phyloP scores from a whole-genome alignment of 495 filamentous ascomycete species.

The Lasiosphaeria miniovina region DNA sequence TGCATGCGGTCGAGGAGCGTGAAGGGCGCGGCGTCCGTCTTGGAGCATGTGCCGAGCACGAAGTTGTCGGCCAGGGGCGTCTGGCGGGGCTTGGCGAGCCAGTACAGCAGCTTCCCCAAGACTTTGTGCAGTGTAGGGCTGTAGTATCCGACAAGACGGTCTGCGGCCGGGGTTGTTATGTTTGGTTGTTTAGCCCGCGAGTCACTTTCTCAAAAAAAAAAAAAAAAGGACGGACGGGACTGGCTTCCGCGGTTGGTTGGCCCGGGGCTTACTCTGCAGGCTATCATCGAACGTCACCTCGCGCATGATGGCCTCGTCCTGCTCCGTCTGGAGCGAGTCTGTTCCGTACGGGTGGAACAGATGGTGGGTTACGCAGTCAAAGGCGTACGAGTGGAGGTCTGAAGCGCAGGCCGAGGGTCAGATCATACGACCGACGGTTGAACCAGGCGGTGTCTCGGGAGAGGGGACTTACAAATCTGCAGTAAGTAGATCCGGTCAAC shows the following conservation, averaged over 20 bases:
- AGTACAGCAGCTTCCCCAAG: conserved; percentile 35
- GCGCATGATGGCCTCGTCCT: conserved; percentile 60
- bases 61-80: conserved; percentile 45
- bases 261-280: conserved; percentile 50
- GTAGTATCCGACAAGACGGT: conserved; percentile 43
- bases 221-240: not conserved
- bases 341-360: conserved; percentile 61
- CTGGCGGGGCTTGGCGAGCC: conserved; percentile 43
- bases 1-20: conserved; percentile 46
- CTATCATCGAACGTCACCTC: conserved; percentile 64
- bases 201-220: not conserved
- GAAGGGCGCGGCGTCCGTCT: conserved; percentile 37
- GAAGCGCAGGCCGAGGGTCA: not conserved
- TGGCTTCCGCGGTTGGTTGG: not conserved
- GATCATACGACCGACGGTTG: not conserved
- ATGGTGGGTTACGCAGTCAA: conserved; percentile 64
- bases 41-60: conserved; percentile 37
- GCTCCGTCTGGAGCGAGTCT: conserved; percentile 47
- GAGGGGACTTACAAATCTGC: conserved; percentile 5
- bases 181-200: no score
- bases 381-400: conserved; percentile 58
- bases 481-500: not conserved
- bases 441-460: not conserved
- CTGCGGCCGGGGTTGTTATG: conserved; percentile 18
- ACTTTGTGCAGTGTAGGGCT: conserved; percentile 38